These are phyloP conservation scores for Rhynchosporium secalis DNA, from an alignment of 2,329 filamentous ascomycete genomes.

Conservation along the genomic window DNA sequence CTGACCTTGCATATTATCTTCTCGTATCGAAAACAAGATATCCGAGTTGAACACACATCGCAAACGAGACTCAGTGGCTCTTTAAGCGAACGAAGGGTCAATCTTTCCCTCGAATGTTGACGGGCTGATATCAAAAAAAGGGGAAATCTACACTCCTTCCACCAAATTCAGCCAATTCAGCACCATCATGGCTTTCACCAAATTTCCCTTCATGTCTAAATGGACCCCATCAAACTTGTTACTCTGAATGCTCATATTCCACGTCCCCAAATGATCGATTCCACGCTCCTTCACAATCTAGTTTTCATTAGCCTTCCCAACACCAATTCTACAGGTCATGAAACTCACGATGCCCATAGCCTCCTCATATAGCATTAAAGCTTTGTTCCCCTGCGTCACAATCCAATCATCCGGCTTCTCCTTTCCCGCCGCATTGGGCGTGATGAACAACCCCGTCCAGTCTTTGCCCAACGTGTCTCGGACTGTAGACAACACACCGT, in stretches of 20 bases:
- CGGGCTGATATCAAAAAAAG: too few species aligned
- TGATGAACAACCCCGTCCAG: slow-evolving; percentile 41
- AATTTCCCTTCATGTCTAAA: slow-evolving; percentile 49
- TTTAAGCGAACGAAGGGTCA: too few species aligned
- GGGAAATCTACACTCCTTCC: neutral
- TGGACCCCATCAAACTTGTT: slow-evolving; percentile 50
- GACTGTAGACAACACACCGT: slow-evolving; percentile 41
- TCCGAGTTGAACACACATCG: too few species aligned
- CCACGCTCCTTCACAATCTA: slow-evolving; percentile 35
- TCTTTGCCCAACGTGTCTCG: slow-evolving; percentile 16
- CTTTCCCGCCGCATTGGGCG: slow-evolving; percentile 49
- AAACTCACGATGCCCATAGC: slow-evolving; percentile 28
- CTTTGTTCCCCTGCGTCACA: slow-evolving; percentile 49
- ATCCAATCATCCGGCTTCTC: slow-evolving; percentile 49
- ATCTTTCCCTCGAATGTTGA: too few species aligned
- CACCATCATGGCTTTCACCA: slow-evolving; percentile 52
- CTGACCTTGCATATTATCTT: too few species aligned
- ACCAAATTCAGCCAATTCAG: slow-evolving; percentile 48
- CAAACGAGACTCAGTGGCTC: too few species aligned
- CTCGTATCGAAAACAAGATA: too few species aligned
- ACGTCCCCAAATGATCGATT: slow-evolving; percentile 50
- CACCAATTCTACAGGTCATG: neutral
- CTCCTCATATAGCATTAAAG: slow-evolving; percentile 48
- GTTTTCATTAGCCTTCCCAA: neutral
- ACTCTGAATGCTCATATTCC: slow-evolving; percentile 53